phyloP scores from a whole-genome alignment of 768 basidiomycete species.

The Gloeostereum incarnatum region DNA sequence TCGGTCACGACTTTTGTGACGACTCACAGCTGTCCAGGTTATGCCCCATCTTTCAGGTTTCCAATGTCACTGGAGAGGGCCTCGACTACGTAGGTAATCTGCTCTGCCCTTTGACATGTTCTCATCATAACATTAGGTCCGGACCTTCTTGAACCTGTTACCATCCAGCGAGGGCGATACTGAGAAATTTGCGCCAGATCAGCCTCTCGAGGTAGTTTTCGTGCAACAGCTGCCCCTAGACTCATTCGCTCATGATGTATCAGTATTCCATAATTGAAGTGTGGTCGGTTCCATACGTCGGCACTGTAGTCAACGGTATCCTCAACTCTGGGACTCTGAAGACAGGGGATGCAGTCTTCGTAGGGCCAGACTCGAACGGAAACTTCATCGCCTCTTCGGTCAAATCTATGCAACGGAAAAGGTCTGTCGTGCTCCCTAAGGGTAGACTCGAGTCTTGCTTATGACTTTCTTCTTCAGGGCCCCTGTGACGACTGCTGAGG shows the following conservation, averaged over 20 bases:
- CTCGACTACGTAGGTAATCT: slow-evolving; percentile 52
- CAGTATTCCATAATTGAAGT: slow-evolving; percentile 82
- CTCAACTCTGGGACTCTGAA: slow-evolving; percentile 68
- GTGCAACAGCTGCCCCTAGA: not conserved
- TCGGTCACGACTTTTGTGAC: not conserved
- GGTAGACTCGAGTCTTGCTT: not conserved
- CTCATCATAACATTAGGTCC: slow-evolving; percentile 35
- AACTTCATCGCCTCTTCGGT: slow-evolving; percentile 73
- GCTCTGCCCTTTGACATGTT: not conserved
- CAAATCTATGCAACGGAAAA: slow-evolving; percentile 91
- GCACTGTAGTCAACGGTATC: slow-evolving; percentile 80
- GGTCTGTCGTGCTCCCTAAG: slow-evolving; percentile 29
- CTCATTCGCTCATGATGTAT: slow-evolving; percentile 1
- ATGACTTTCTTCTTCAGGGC: slow-evolving; percentile 37
- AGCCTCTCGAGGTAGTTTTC: slow-evolving; percentile 61
- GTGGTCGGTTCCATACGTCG: slow-evolving; percentile 83
- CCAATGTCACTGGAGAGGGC: slow-evolving; percentile 93
- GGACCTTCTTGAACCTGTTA: slow-evolving; percentile 85
- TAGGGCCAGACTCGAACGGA: slow-evolving; percentile 92
- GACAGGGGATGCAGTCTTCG: slow-evolving; percentile 70
- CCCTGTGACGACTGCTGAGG: slow-evolving; percentile 76
- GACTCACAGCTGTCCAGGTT: slow-evolving; percentile 35
- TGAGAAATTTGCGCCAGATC: slow-evolving; percentile 71
- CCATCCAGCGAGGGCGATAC: slow-evolving; percentile 81
- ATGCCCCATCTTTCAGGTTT: slow-evolving; percentile 87